phyloP scores from a whole-genome alignment of 768 basidiomycete genomes.

The Tricholoma matsutake region DNA sequence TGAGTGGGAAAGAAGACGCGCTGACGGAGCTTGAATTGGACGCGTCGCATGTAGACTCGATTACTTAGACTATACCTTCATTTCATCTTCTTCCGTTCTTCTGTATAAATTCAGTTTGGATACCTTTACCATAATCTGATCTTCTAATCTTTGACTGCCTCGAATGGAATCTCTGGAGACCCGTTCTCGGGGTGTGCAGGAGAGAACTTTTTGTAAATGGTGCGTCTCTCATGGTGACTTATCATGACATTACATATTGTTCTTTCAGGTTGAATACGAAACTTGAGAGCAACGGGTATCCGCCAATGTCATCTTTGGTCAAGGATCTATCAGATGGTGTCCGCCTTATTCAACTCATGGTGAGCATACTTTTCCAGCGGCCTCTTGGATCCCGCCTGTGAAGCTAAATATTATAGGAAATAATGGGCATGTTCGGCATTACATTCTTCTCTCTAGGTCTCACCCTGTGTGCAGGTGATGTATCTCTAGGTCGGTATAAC shows the following conservation, averaged over 20 bases:
- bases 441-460: not conserved
- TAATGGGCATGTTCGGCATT: conserved; percentile 68
- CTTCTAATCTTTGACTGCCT: not conserved
- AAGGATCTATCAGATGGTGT: conserved; percentile 94
- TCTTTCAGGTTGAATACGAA: conserved; percentile 90
- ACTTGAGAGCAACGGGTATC: conserved; percentile 79
- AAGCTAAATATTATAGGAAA: conserved; percentile 59
- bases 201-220: conserved; percentile 93
- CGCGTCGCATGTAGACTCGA: conserved; percentile 24
- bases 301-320: conserved; percentile 86
- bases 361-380: conserved; percentile 27
- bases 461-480: conserved; percentile 55
- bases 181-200: conserved; percentile 63
- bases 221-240: conserved; percentile 26
- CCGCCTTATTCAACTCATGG: conserved; percentile 92
- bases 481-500: conserved; percentile 93
- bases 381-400: conserved; percentile 2
- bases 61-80: conserved; percentile 9
- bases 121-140: not conserved
- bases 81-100: conserved; percentile 3
- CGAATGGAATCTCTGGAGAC: conserved; percentile 61
- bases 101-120: conserved; percentile 6
- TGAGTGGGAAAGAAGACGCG: conserved; percentile 31
- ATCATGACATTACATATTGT: conserved; percentile 2
- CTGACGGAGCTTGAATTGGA: conserved; percentile 42